Base-by-base conservation (phyloP, 352 stramenopile genomes). In the Pythium aristosporum region DNA sequence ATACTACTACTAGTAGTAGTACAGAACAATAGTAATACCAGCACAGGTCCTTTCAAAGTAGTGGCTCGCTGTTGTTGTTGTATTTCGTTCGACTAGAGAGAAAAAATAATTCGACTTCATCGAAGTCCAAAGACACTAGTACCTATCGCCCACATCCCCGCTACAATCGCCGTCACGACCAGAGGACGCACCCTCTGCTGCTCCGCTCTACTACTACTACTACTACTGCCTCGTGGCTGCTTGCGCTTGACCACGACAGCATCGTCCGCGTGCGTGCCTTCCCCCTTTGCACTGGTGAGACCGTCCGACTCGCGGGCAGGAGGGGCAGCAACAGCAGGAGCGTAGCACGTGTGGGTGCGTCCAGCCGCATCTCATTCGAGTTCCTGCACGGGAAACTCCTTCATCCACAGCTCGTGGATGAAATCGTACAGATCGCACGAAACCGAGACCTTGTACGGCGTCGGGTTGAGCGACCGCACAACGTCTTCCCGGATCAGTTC, bases 331-430 rank as follows among this genome's bases (percentile, higher is more conserved):
- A 46, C 15, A 11, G 23, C 20, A 20, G 20, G 8, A 13, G 20
- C 43, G 43, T 18, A 43, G 37, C 25, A 43, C 37, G 37, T 43
- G 37, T n/a, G 44, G 25, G 43, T 51, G 32, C 44, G 18, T 49
- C 34, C 57, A 15, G 43, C 44, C 23, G 18, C 43, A 58, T 67
- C 59, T 79, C 79, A 94, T 51, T 91, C 75, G 36, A 96, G 75
- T 68, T 96, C 87, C 43, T 87, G 69, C 25, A 96, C 87, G 1
- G 87, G 87, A 72, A 89, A 94, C 69, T 96, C 88, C 65, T 90
- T 87, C 79, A 93, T 92, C 97, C 97, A 99, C 39, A 99, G 77
- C 60, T 98, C 76, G 74, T 99, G 97, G 56, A 99, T 94, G 59
- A 98, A 99, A 44, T 96, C 83, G 72, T 92, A 95, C 69, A 93